Evolutionary conservation across 345 rosid genomes (phyloP).

Genomic region (Balakata baccata): DNA sequence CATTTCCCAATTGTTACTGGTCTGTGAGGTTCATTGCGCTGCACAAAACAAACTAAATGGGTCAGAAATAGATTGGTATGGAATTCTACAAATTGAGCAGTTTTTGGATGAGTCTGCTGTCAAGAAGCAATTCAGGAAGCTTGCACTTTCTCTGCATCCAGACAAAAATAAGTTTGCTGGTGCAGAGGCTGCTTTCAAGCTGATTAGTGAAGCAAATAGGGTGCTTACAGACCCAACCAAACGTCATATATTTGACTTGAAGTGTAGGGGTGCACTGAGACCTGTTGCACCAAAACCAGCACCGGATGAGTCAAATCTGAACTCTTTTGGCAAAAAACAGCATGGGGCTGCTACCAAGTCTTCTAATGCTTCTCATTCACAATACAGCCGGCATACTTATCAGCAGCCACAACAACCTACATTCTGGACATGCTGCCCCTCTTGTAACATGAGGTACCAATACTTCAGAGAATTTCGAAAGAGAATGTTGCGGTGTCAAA

Average conservation of each 20-base stretch:
- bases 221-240: conserved; percentile 50
- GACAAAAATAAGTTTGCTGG: conserved; percentile 85
- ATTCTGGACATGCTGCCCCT: conserved; percentile 66
- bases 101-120: conserved; percentile 50
- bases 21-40: conserved; percentile 71
- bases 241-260: conserved; percentile 55
- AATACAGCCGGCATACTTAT: conserved; percentile 19
- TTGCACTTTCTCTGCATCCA: conserved; percentile 82
- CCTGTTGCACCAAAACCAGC: conserved; percentile 27
- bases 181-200: conserved; percentile 88
- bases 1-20: conserved; percentile 56
- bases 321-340: conserved; percentile 28
- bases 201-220: conserved; percentile 74
- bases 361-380: conserved; percentile 17
- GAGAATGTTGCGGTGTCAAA: conserved; percentile 47
- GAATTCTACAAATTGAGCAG: conserved; percentile 61
- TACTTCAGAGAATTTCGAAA: conserved; percentile 38
- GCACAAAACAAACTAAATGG: conserved; percentile 51
- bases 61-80: conserved; percentile 77
- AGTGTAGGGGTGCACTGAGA: conserved; percentile 32
- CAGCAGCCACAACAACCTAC: conserved; percentile 34
- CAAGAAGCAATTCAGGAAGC: conserved; percentile 83
- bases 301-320: conserved; percentile 31
- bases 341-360: conserved; percentile 17
- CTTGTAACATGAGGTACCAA: conserved; percentile 47